Evolutionary conservation across 2,329 filamentous ascomycete species (phyloP), one percentile per base, ranked within the genome.

Genomic region (Trichoderma sp.): DNA sequence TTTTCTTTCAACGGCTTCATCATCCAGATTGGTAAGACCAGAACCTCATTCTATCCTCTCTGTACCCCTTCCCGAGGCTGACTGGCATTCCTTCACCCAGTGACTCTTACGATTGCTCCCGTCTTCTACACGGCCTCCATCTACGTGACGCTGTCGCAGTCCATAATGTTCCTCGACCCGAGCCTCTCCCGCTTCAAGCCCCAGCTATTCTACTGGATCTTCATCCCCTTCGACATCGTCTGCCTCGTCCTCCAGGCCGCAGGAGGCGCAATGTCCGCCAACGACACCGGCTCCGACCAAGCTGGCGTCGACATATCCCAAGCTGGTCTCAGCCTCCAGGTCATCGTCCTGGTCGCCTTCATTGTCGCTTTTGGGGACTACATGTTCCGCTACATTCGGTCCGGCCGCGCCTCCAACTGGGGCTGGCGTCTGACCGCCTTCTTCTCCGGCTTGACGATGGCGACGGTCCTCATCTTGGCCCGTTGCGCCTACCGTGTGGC

Each of bases 401-500:
- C 72, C 14, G 72, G 71, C n/a, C 69, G 69, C 24, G 62, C 67
- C 14, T 56, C 67, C 24, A 47, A 61, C 67, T 70, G 75, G 9
- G 67, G 66, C 52, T 74, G 72, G 71, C 73, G 78, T 14, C 66
- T 76, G 68, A 71, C 68, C 14, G 48, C 72, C 65, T 90, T 89
- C 73, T 77, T 87, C 54, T 64, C 72, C n/a, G 84, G 82, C 50
- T 77, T 89, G 28, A 72, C 76, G 0, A 70, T 83, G 9, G 80
- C 87, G 10, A 85, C 86, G 39, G 54, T 88, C 7, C 79, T 84
- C 52, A 86, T 91, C 70, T 81, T 90, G 54, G 80, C 84, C 26
- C 81, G 89, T 51, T 89, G 85, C 70, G 80, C 84, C 59, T 90
- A 86, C 74, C 84, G 89, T 66, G 85, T 90, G 43, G 84, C 83